Conservation (phyloP, 106 monocot genomes). For the Dioscorea dumetorum region DNA sequence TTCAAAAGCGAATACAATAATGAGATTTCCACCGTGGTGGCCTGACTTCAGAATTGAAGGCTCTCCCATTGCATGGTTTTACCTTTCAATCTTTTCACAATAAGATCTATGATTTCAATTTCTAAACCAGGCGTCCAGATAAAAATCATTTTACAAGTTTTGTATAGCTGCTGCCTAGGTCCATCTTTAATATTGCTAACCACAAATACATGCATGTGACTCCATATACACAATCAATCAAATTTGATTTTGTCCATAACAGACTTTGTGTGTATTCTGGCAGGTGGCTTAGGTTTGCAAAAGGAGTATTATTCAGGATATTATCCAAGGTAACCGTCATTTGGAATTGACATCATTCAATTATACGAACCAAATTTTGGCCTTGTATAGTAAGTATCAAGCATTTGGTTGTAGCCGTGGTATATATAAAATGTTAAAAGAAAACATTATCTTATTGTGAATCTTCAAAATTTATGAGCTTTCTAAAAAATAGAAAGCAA, state of each 20-base stretch:
- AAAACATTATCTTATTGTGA: too few relatives aligned
- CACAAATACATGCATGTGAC: not conserved
- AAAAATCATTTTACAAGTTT: not conserved
- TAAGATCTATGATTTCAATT: not conserved
- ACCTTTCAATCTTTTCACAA: not conserved
- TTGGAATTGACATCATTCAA: too few relatives aligned
- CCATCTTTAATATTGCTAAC: too few relatives aligned
- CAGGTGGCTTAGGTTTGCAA: constrained; percentile 18
- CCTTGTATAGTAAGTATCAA: too few relatives aligned
- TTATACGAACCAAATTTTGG: too few relatives aligned
- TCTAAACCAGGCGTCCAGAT: not conserved
- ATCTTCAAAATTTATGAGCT: too few relatives aligned
- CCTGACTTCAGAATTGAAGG: not conserved
- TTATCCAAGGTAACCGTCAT: not conserved
- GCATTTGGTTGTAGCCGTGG: too few relatives aligned
- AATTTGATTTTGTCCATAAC: constrained; percentile 1
- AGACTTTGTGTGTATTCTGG: not conserved
- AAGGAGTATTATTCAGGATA: not conserved
- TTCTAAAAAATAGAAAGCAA: too few relatives aligned
- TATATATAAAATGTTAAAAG: too few relatives aligned
- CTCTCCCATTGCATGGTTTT: not conserved
- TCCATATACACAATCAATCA: not conserved
- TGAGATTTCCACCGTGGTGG: not conserved
- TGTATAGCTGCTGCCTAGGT: too few relatives aligned
- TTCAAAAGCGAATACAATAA: not conserved